Percentiles rank a stretch among this genome's conserved stretches.
Evolutionary conservation across 2,329 filamentous ascomycete species (phyloP).

Genomic region (Basipetospora chlamydospora): DNA sequence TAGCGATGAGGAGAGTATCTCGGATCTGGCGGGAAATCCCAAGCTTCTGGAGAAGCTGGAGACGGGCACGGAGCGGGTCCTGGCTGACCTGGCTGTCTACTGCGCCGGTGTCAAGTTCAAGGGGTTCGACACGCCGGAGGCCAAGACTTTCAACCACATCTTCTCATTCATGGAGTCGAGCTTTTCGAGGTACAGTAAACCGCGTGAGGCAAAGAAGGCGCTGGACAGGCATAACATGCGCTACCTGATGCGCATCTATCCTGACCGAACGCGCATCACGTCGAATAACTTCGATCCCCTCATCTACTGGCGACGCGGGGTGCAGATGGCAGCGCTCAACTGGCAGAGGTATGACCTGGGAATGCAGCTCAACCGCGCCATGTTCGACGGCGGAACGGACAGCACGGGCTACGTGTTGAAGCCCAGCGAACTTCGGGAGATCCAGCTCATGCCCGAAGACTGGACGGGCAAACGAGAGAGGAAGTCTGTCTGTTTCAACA

Average conservation of each 20-base stretch:
- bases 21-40: conserved; percentile 58
- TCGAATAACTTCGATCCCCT: conserved; percentile 94
- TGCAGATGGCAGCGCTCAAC: conserved; percentile 95
- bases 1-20: conserved; percentile 41
- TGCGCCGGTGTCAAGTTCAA: conserved; percentile 65
- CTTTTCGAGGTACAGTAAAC: conserved; percentile 67
- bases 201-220: conserved; percentile 59
- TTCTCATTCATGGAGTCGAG: conserved; percentile 87
- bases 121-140: conserved; percentile 63
- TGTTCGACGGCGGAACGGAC: conserved; percentile 86
- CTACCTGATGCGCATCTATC: conserved; percentile 88
- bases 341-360: conserved; percentile 97
- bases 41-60: conserved; percentile 41
- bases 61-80: conserved; percentile 73
- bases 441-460: conserved; percentile 38
- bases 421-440: conserved; percentile 67
- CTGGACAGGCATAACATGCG: conserved; percentile 84
- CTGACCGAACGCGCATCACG: conserved; percentile 62
- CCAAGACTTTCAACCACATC: conserved; percentile 83
- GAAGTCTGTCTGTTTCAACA: conserved; percentile 69
- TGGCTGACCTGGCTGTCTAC: conserved; percentile 76
- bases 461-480: conserved; percentile 56
- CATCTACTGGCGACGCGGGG: conserved; percentile 84
- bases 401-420: conserved; percentile 88
- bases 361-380: conserved; percentile 92